Conservation (phyloP, 2,329 filamentous ascomycete genomes). For the Thielaviopsis euricoi region DNA sequence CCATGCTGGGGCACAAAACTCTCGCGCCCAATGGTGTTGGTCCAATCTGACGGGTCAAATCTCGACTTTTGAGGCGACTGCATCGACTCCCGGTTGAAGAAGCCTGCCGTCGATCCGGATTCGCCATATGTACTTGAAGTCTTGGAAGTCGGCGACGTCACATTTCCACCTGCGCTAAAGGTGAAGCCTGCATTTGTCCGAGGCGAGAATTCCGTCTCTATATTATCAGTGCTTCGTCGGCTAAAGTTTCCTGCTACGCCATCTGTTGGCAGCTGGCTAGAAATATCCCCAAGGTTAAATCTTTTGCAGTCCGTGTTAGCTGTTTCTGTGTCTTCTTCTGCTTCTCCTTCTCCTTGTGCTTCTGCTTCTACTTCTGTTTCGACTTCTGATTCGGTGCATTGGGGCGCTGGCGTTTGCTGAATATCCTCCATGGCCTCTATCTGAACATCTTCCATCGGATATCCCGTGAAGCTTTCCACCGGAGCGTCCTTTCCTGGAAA, state of each 20-base stretch:
- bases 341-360: too few species aligned
- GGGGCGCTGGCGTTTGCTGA: not conserved
- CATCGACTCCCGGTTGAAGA: not conserved
- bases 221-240: conserved; percentile 39
- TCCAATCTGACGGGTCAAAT: conserved; percentile 39
- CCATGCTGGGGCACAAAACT: conserved; percentile 29
- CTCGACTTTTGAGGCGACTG: conserved; percentile 5
- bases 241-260: conserved; percentile 19
- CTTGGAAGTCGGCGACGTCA: conserved; percentile 1
- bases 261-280: conserved; percentile 5
- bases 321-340: too few species aligned
- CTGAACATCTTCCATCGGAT: not conserved
- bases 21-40: conserved; percentile 34
- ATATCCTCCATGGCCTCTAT: not conserved
- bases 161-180: conserved; percentile 11
- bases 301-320: conserved; percentile 3
- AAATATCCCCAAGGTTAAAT: conserved; percentile 5
- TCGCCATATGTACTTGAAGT: not conserved
- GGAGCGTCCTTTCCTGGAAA: not conserved
- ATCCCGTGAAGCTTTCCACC: not conserved
- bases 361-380: too few species aligned
- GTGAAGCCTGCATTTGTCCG: conserved; percentile 6
- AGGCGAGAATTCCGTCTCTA: conserved; percentile 38
- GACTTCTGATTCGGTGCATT: not conserved
- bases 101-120: not conserved